Base-by-base conservation (phyloP, 129 eudicot genomes). In the Lonicera japonica region DNA sequence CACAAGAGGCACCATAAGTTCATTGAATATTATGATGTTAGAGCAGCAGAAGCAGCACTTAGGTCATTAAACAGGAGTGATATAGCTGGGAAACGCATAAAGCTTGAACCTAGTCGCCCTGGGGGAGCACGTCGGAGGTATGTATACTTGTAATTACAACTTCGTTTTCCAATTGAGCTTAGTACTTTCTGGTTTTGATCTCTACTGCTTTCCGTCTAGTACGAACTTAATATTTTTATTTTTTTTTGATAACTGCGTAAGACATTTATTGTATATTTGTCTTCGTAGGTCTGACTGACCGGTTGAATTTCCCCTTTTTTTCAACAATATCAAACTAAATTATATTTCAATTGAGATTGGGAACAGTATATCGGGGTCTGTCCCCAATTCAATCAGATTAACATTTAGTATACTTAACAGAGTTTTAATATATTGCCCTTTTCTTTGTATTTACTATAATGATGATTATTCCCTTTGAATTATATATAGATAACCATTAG, bases 21-120 rank as follows among this genome's bases (percentile, higher is more conserved):
- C 41, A 81, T 91, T 39, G 97, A 91, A 56, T 91, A 70, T 73
- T 91, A 84, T 67, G 97, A 91, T 74, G 96, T 87, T 38, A 84
- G 97, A 80, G 86, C 88, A 16, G 94, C 97, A 58, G 98, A 91
- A 63, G 86, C 90, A 53, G 98, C 98, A 14, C 95, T 91, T 51
- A 82, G 84, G 62, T 71, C 98, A 20, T 73, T 91, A 39, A 91
- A 91, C 64, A 78, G 96, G 81, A 87, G 95, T 76, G 96, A 91
- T 62, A 87, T 87, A 47, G 98, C 98, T 73, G 98, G 98, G 51
- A 91, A 91, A 67, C 90, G 90, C 48, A 91, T 91, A 65, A 91
- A 91, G 79, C 96, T 91, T 39, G 96, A 91, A 70, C 96, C 94
- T 50, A 87, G 96, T 76, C 96, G 96, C 39, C 95, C 97, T 43